A percentile compares a stretch with the other conserved stretches of the same genome.
Conservation (phyloP, 805 yeast species). For the Sugiyamaella valdiviana region DNA sequence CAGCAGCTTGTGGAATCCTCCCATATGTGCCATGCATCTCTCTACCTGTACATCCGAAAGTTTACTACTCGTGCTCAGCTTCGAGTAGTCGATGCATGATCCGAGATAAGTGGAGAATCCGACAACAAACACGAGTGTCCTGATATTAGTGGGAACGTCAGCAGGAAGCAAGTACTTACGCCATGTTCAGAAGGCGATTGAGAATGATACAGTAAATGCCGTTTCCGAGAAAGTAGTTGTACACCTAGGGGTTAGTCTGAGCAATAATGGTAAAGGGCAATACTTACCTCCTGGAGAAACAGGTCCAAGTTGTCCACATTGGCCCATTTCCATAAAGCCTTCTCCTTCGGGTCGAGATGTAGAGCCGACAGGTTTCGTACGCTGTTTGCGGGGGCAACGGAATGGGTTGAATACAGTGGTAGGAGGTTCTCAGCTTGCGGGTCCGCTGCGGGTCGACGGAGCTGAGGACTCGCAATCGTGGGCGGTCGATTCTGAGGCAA, state of each 20-base stretch:
- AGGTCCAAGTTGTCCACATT: slow-evolving; percentile 87
- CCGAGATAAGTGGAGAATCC: slow-evolving; percentile 71
- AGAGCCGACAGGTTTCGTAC: neutral
- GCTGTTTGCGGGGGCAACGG: neutral
- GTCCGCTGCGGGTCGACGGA: neutral
- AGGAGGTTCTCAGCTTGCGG: neutral
- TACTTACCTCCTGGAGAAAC: slow-evolving; percentile 57
- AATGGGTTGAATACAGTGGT: neutral
- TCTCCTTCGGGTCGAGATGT: slow-evolving; percentile 38
- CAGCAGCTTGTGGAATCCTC: slow-evolving; percentile 49
- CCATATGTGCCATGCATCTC: slow-evolving; percentile 43
- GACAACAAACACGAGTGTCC: slow-evolving; percentile 71
- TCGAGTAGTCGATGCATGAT: slow-evolving; percentile 69
- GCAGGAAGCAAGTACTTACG: slow-evolving; percentile 17
- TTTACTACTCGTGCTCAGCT: slow-evolving; percentile 30
- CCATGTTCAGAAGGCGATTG: slow-evolving; percentile 56
- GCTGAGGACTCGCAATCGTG: neutral
- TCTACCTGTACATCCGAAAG: slow-evolving; percentile 39
- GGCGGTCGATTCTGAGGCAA: neutral
- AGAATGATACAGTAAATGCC: slow-evolving; percentile 78
- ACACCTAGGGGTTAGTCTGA: slow-evolving; percentile 35
- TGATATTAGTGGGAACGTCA: neutral
- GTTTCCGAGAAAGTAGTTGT: slow-evolving; percentile 75
- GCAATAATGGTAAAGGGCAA: neutral
- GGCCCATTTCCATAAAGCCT: slow-evolving; percentile 95